Evolutionary conservation across 139 green algal genomes (phyloP).

Genomic region (Micractinium conductrix): DNA sequence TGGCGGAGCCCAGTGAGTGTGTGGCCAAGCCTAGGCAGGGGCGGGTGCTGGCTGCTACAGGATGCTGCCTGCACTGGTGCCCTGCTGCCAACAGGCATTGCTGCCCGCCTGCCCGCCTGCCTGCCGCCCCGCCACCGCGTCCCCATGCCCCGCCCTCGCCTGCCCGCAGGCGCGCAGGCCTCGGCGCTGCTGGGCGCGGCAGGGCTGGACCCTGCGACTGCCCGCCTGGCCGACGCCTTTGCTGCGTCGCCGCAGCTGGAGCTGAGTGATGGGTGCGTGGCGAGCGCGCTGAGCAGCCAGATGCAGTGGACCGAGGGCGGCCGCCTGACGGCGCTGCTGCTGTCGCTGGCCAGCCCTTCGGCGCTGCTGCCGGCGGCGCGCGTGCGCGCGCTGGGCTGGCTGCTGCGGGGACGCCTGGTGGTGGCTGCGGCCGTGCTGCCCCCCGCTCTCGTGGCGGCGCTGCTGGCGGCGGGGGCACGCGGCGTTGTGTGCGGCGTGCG

Average conservation of each 20-base stretch:
- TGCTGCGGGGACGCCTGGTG: slow-evolving; percentile 26
- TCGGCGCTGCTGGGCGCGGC: slow-evolving; percentile 10
- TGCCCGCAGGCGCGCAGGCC: slow-evolving; percentile 35
- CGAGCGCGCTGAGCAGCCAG: slow-evolving; percentile 41
- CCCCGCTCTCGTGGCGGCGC: neutral
- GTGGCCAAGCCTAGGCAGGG: neutral
- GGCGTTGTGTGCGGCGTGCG: neutral
- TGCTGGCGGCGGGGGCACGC: slow-evolving; percentile 1
- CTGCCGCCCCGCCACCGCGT: neutral
- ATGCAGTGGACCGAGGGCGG: slow-evolving; percentile 11
- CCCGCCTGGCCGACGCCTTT: slow-evolving; percentile 33
- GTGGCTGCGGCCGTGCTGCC: slow-evolving; percentile 18
- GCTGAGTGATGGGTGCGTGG: neutral
- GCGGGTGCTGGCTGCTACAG: neutral
- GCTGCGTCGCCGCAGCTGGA: neutral
- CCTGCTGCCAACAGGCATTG: neutral
- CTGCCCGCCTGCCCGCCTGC: neutral
- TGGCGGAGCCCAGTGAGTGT: slow-evolving; percentile 54
- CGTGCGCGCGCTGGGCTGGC: slow-evolving; percentile 9
- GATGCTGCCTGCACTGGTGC: neutral
- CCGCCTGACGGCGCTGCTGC: slow-evolving; percentile 32
- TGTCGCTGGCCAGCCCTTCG: slow-evolving; percentile 28
- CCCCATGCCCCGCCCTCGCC: neutral
- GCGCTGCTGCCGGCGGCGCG: slow-evolving; percentile 17
- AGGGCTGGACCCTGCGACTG: neutral